Evolutionary conservation across 169 alveolate genomes (phyloP), one percentile per base, ranked within the genome.

Genomic region (Eimeria maxima): DNA sequence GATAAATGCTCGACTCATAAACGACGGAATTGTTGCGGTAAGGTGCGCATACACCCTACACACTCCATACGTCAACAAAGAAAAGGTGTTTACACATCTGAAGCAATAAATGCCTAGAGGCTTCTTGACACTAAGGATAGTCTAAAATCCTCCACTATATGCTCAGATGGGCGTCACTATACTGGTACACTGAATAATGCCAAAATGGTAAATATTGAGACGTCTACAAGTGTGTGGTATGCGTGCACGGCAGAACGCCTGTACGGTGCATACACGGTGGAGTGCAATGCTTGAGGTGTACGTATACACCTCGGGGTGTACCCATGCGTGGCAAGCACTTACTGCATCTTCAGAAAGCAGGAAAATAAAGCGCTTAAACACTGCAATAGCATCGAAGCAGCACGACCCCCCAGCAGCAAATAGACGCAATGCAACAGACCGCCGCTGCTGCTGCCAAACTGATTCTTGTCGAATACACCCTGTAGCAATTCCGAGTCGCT

Each of bases 381-480:
- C 69, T 88, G 74, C 44, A 99, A 96, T 63, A 99, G 98, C 89
- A 98, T 98, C 67, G 99, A 99, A 33, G 99, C 98, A 89, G 98
- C 98, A 91, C 98, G 96, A 0, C 99, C 97, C 4, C 99, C 99
- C 91, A 98, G 98, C 73, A 98, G 96, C 97, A 99, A 99, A 96
- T 98, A 98, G 91, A 98, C 98, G 80, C 99, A 97, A 97, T 99
- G 99, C 89, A 99, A 98, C 93, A 99, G 95, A 55, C 99, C 99
- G 96, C 98, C 99, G 60, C 99, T 98, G 50, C 99, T 98, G 45
- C 99, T 98, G 67, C 99, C 99, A 73, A 99, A 98, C 96, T 99
- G 99, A 65, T 99, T 98, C 96, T 99, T 99, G 95, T 99, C 99
- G 44, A 99, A 95, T 69, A 99, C 99, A n/a, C 99, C 99, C 95